These are phyloP conservation scores for Fusarium sp. DNA, from an alignment of 2,329 filamentous ascomycete genomes.

Conservation along the genomic window DNA sequence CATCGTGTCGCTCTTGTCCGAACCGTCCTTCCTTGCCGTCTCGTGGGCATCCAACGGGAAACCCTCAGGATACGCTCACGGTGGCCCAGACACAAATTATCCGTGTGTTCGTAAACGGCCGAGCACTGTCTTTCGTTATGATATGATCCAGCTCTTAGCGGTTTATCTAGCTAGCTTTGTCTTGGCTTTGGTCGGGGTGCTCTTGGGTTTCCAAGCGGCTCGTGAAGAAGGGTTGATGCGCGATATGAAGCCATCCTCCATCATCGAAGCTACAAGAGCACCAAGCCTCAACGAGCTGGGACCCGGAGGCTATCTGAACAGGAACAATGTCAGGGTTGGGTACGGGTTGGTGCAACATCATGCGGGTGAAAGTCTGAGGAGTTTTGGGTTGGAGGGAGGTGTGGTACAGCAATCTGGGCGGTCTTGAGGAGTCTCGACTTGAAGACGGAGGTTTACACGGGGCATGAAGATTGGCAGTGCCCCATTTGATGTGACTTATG, in stretches of 20 bases:
- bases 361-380: background rate
- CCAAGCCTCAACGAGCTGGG: accelerated
- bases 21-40: accelerated
- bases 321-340: background rate
- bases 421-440: no score
- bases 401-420: slow-evolving; percentile 7
- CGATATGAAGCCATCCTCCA: slow-evolving; percentile 7
- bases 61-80: accelerated
- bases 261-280: background rate
- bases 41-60: background rate
- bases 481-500: no score
- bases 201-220: accelerated
- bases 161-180: background rate
- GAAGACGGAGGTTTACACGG: no score
- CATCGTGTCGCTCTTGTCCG: background rate
- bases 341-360: background rate
- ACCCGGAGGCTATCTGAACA: accelerated
- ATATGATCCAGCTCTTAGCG: background rate
- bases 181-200: accelerated
- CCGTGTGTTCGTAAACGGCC: background rate
- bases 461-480: no score
- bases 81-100: background rate
- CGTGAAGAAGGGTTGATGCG: background rate
- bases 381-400: background rate
- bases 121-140: background rate